Base-by-base conservation (phyloP, 768 basidiomycete genomes). In the Collybiopsis confluens region DNA sequence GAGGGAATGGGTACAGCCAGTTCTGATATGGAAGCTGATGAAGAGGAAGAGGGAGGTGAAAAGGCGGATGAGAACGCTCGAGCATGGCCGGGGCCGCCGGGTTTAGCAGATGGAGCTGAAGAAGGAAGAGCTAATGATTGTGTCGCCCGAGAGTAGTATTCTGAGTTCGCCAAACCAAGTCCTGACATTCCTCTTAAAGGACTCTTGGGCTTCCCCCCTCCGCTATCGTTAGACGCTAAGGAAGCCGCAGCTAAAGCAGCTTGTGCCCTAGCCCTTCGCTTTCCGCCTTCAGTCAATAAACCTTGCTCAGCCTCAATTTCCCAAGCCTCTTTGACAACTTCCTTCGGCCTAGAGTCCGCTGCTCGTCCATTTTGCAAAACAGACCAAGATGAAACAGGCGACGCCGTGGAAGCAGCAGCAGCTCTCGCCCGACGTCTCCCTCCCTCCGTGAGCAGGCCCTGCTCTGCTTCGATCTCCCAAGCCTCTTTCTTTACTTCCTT, bases 301-400 rank as follows among this genome's bases (percentile, higher is more conserved):
- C 87, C 88, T 55, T 83, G 83, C 61, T 90, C 88, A 0, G 85
- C 86, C 55, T 89, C 88, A 27, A 87, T 75, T 59, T 91, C 90
- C 88, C 88, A 90, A n/a, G 75, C 64, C 61, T 90, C 90, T 61
- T 87, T 90, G 10, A 73, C 61, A 0, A 76, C 66, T 40, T 72
- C 75, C 13, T 33, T 33, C 47, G 68, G 45, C n/a, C n/a, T n/a
- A n/a, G n/a, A n/a, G n/a, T n/a, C n/a, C n/a, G n/a, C n/a, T n/a
- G n/a, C n/a, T n/a, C n/a, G n/a, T n/a, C n/a, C n/a, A n/a, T n/a
- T n/a, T n/a, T n/a, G n/a, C n/a, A n/a, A n/a, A n/a, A n/a, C n/a
- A n/a, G n/a, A n/a, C n/a, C n/a, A 33, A 33, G 30, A 33, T 33
- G 30, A 13, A 24, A 52, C 21, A 37, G 51, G 24, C 26, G 49